Evolutionary conservation across 257 asterid genomes (phyloP), one percentile per base, ranked within the genome.

Genomic region (Datura wrightii): DNA sequence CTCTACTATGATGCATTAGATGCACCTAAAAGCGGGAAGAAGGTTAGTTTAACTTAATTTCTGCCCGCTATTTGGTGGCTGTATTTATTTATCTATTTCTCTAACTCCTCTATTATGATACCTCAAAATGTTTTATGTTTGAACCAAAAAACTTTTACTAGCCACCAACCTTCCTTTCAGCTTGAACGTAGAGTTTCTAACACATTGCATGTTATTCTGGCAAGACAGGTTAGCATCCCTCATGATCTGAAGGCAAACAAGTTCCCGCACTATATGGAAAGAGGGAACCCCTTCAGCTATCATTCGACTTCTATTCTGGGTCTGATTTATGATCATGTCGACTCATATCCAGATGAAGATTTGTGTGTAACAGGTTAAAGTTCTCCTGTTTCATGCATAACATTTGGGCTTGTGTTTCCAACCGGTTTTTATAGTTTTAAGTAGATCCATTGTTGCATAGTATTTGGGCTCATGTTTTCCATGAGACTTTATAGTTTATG

Each of bases 1-100:
- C 85, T 89, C 83, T 95, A 95, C 87, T 95, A 93, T 66, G 97
- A 95, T 59, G 97, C 98, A 50, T 62, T 95, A 82, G 97, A 95
- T 86, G 98, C 98, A 53, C 97, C 98, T 2, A 93, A 95, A 88
- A 95, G 91, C 86, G 98, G 98, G 70, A 92, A 92, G 86, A 93
- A 84, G 97, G 97, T 94, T 14, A 82, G 81, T 66, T 58, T 72
- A 72, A 72, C 59, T 46, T 72, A 19, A 46, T 42, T 44, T n/a
- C 59, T 44, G 80, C 80, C 41, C 54, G 46, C 10, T 10, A 4
- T 11, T 39, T 24, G 80, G 80, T 19, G 59, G 41, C 58, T 72
- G 11, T 42, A 18, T 46, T 19, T 46, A 72, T 72, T 66, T 65
- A 13, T 66, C 48, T 66, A 36, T 5, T n/a, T n/a, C n/a, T n/a